Percentiles rank a stretch among this genome's conserved stretches.
phyloP scores from a whole-genome alignment of 73 alveolate species.

The Paramecium caudatum region DNA sequence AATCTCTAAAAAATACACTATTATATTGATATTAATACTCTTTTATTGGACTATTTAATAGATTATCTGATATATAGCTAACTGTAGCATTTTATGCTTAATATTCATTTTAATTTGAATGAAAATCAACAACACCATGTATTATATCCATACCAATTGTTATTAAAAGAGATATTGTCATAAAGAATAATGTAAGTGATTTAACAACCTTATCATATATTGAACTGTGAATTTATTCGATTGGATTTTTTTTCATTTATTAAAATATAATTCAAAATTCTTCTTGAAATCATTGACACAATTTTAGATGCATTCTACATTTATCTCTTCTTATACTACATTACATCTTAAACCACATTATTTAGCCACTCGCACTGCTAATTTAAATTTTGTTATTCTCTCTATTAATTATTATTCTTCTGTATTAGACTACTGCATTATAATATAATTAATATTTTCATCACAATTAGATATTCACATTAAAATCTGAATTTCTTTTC shows the following conservation, averaged over 20 bases:
- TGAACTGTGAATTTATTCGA: constrained; percentile 11
- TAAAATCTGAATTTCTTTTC: not conserved
- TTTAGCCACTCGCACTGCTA: constrained; percentile 5
- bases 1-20: constrained; percentile 36
- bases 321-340: not conserved
- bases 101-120: constrained; percentile 17
- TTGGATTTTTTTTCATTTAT: constrained; percentile 21
- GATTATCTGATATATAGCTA: constrained; percentile 4
- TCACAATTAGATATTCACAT: not conserved
- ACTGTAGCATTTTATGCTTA: constrained; percentile 29
- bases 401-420: constrained; percentile 6
- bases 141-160: not conserved
- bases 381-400: constrained; percentile 33
- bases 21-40: not conserved
- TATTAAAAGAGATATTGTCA: not conserved
- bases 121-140: constrained; percentile 4
- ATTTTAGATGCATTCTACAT: constrained; percentile 1
- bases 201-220: constrained; percentile 18
- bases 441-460: not conserved
- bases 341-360: constrained; percentile 29
- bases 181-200: not conserved
- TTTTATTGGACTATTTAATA: not conserved
- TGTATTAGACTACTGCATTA: not conserved
- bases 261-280: not conserved
- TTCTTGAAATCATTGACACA: not conserved